phyloP scores from a whole-genome alignment of 768 basidiomycete species.

The Lanmaoa rubissima region DNA sequence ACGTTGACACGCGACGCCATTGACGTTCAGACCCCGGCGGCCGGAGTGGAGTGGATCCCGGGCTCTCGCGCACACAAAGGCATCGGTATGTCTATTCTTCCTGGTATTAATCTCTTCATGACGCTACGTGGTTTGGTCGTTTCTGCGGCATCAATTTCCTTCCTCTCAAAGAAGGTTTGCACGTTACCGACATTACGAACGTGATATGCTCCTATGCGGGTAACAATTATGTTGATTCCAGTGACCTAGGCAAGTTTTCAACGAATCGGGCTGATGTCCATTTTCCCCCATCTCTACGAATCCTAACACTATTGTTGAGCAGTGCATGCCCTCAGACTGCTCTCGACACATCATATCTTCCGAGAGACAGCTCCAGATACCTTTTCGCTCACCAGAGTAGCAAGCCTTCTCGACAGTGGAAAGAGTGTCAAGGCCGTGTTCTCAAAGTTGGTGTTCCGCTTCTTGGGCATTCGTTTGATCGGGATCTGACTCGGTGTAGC shows the following conservation, averaged over 20 bases:
- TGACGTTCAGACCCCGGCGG: background rate
- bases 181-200: conserved; percentile 21
- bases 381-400: conserved; percentile 70
- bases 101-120: background rate
- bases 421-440: conserved; percentile 51
- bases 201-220: conserved; percentile 21
- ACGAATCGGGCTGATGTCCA: background rate
- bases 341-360: conserved; percentile 77
- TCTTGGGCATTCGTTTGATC: background rate
- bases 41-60: background rate
- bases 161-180: conserved; percentile 16
- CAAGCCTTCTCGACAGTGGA: conserved; percentile 67
- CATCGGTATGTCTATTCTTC: conserved; percentile 6
- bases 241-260: conserved; percentile 15
- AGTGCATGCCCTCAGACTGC: conserved; percentile 74
- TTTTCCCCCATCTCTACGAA: background rate
- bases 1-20: background rate
- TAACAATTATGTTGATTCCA: conserved; percentile 16
- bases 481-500: conserved; percentile 30
- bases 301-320: background rate
- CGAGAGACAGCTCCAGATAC: conserved; percentile 68
- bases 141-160: background rate
- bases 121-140: background rate
- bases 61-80: background rate
- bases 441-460: conserved; percentile 38